Evolutionary conservation across 768 basidiomycete species (phyloP), one percentile per base, ranked within the genome.

Genomic region (Boletus subcaerulescens): DNA sequence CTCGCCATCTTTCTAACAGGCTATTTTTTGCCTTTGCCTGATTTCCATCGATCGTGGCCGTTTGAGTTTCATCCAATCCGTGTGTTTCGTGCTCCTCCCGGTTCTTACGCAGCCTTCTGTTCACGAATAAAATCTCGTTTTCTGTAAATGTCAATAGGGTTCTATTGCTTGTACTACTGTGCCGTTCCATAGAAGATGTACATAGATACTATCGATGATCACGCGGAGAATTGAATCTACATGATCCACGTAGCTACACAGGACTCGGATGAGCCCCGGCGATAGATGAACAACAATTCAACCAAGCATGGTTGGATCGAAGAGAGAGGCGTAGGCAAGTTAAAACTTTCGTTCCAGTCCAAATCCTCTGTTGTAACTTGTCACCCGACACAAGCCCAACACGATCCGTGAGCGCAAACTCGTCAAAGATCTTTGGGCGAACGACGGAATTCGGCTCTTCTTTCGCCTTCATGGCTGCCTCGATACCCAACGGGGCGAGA

Each of bases 261-360:
- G 22, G 22, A 22, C 22, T 22, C 22, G 22, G 22, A 22, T 22
- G 22, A 22, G 22, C 22, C 22, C 22, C 22, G 3, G 22, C 22
- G 22, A 22, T 22, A 22, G 22, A 22, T 22, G 22, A n/a, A n/a
- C n/a, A n/a, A 22, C 22, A 22, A 2, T 22, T 22, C 22, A 22
- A 22, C 2, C 22, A 22, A 22, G 22, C 22, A 22, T 22, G 22
- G 22, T 22, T 22, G 22, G 22, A 22, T 22, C 22, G 22, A n/a
- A n/a, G n/a, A n/a, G 2, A 22, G 22, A 22, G 22, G 22, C 22
- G 22, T 22, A 22, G 22, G 22, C 22, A 22, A 22, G 22, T 22
- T 22, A 3, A 22, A 22, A n/a, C n/a, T n/a, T n/a, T n/a, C n/a
- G n/a, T n/a, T 92, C 91, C n/a, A 93, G 81, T 4, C 91, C 91